Evolutionary conservation across 2,329 filamentous ascomycete species (phyloP), one percentile per base, ranked within the genome.

Genomic region (Diaporthe sp.): DNA sequence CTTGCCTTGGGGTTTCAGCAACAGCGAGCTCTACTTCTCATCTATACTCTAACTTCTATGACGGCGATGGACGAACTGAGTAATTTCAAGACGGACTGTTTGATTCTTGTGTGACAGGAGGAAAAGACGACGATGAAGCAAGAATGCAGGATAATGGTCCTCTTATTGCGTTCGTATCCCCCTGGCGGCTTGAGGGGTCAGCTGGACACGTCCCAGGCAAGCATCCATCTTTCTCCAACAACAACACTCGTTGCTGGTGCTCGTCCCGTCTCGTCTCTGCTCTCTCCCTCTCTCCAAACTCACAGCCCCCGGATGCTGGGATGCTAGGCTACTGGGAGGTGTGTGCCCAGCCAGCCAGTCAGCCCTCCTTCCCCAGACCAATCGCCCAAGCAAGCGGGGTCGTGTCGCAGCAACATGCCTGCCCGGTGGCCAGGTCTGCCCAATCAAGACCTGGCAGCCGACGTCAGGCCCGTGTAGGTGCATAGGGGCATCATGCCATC

Each of bases 381-480:
- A 42, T 42, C 19, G 46, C n/a, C 58, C 71, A 73, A 55, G 22
- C 46, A 65, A 73, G 71, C 46, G 71, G 71, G 71, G 71, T 73
- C 10, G 39, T 25, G 58, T 65, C 46, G 71, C 71, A 73, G 71
- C 46, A 73, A 28, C 58, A 65, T 73, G 71, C 71, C 61, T 73
- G 44, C 39, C 10, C n/a, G 28, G 15, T 37, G 46, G 31, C 49
- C 58, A 34, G 22, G 42, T 22, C 44, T 55, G 65, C 49, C 71
- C 71, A 73, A 73, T 73, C 71, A 73, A 42, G 61, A 15, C 37
- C 31, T 22, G 28, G n/a, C 71, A 4, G 71, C 19, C 46, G 60
- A 65, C 58, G 71, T 73, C 60, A 57, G 58, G 51, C 37, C 25
- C 71, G 49, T 73, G 46, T 73, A n/a, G 25, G 13, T 55, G 58